Percentiles rank a stretch among this genome's conserved stretches.
These are phyloP conservation scores for Puccinia coronata DNA, from an alignment of 1,284 basidiomycete genomes.

Conservation along the genomic window DNA sequence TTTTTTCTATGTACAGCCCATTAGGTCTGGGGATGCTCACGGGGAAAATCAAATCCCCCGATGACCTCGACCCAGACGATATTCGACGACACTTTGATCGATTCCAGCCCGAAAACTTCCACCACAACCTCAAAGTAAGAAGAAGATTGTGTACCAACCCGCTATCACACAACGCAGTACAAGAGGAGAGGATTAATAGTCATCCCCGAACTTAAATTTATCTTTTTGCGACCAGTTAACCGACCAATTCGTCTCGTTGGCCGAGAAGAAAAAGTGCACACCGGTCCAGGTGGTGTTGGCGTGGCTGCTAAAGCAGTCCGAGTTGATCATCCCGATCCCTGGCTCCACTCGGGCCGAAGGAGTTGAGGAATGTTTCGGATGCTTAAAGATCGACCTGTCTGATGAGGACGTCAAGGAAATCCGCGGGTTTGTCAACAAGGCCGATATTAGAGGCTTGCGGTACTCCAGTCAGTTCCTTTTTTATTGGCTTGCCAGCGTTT, in stretches of 20 bases:
- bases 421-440: conserved; percentile 3
- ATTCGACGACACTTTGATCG: conserved; percentile 57
- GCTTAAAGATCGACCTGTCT: conserved; percentile 12
- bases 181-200: neutral
- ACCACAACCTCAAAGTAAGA: conserved; percentile 59
- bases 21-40: conserved; percentile 60
- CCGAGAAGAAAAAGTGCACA: conserved; percentile 58
- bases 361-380: conserved; percentile 24
- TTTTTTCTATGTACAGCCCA: conserved; percentile 56
- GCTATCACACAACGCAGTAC: conserved; percentile 40
- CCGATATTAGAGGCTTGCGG: conserved; percentile 35
- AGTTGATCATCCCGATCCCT: conserved; percentile 59
- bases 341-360: conserved; percentile 55
- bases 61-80: conserved; percentile 58
- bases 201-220: neutral
- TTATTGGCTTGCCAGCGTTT: too few species aligned
- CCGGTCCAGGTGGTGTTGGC: conserved; percentile 60
- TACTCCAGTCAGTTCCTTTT: conserved; percentile 25
- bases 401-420: conserved; percentile 13
- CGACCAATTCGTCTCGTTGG: conserved; percentile 52
- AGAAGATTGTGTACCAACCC: too few species aligned
- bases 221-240: conserved; percentile 11
- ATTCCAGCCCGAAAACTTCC: conserved; percentile 58
- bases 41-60: conserved; percentile 54
- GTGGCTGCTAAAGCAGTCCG: conserved; percentile 61